A percentile compares a stretch with the other conserved stretches of the same genome.
phyloP scores from a whole-genome alignment of 352 stramenopile species.

The Bremia lactucae region DNA sequence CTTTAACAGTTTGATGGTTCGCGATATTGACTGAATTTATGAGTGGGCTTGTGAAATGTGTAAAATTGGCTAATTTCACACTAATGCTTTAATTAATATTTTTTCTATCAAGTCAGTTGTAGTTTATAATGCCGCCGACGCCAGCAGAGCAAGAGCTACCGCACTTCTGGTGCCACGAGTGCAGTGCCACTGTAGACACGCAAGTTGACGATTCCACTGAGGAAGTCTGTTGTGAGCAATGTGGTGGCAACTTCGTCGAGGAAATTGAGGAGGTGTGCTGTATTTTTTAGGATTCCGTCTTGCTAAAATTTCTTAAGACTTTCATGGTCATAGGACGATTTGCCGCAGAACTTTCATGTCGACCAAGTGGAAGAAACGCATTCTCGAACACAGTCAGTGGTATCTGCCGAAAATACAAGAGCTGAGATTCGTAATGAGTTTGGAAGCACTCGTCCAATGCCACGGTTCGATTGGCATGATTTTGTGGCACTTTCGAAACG shows the following conservation, averaged over 20 bases:
- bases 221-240: slow-evolving; percentile 63
- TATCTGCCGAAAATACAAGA: neutral
- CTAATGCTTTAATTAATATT: too few relatives aligned
- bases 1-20: too few relatives aligned
- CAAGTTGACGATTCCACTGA: slow-evolving; percentile 40
- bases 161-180: slow-evolving; percentile 84
- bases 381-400: slow-evolving; percentile 9
- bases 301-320: slow-evolving; percentile 3
- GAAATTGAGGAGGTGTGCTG: slow-evolving; percentile 55
- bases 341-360: slow-evolving; percentile 41
- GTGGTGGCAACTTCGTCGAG: slow-evolving; percentile 78
- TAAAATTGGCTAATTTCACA: too few relatives aligned
- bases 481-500: neutral
- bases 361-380: slow-evolving; percentile 16
- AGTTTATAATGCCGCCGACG: slow-evolving; percentile 13
- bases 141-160: slow-evolving; percentile 8
- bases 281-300: neutral
- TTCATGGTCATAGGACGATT: slow-evolving; percentile 44
- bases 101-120: slow-evolving; percentile 22
- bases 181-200: slow-evolving; percentile 38
- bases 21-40: too few relatives aligned
- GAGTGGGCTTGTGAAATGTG: too few relatives aligned
- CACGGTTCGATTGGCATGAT: slow-evolving; percentile 5
- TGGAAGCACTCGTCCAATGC: slow-evolving; percentile 10
- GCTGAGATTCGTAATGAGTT: slow-evolving; percentile 30